Percentiles rank a stretch among this genome's conserved stretches.
These are phyloP conservation scores for Porosira glacialis DNA, from an alignment of 352 stramenopile species.

Conservation along the genomic window DNA sequence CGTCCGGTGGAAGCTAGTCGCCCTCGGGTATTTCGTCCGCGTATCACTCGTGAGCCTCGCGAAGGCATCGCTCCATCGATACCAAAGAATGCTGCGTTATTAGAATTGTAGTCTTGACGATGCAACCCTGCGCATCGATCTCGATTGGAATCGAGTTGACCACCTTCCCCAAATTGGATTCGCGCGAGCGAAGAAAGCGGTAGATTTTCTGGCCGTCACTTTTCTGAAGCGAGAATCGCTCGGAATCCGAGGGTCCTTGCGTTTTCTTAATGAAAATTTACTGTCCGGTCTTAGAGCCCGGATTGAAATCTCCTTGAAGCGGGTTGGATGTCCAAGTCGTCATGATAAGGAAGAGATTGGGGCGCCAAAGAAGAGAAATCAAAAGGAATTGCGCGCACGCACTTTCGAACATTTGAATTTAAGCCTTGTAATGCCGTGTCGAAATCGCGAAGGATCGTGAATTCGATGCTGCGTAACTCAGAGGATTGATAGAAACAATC, in stretches of 20 bases:
- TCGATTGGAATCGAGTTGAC: background rate
- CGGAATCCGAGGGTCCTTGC: background rate
- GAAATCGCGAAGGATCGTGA: no score
- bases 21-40: background rate
- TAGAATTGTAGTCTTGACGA: background rate
- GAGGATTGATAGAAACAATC: no score
- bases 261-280: background rate
- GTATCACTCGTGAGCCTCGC: conserved; percentile 1
- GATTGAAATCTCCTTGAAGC: conserved; percentile 1
- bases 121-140: background rate
- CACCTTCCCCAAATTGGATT: background rate
- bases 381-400: no score
- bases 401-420: no score
- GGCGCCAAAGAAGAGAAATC: no score
- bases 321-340: background rate
- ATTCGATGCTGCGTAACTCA: no score
- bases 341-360: background rate
- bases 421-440: no score
- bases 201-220: background rate
- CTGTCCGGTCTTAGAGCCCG: background rate
- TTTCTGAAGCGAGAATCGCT: background rate
- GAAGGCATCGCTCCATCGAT: background rate
- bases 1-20: background rate
- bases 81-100: background rate
- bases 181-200: background rate